Evolutionary conservation across 768 basidiomycete species (phyloP).

Genomic region (Pluteus cervinus): DNA sequence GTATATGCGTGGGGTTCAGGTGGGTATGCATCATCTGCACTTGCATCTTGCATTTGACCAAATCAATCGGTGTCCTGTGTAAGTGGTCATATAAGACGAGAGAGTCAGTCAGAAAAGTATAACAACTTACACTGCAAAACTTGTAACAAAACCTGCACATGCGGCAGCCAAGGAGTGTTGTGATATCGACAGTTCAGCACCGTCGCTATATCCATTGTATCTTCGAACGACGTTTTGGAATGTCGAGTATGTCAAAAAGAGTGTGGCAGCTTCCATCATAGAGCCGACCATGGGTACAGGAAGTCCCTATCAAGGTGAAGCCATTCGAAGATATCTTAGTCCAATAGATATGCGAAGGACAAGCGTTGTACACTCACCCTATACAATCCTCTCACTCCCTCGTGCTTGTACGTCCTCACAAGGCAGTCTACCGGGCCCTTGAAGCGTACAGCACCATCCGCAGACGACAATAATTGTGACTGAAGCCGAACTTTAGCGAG

Average conservation of each 20-base stretch:
- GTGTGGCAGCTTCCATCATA: constrained; percentile 84
- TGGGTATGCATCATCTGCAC: constrained; percentile 72
- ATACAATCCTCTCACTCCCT: constrained; percentile 83
- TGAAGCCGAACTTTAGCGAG: constrained; percentile 93
- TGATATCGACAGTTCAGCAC: constrained; percentile 44
- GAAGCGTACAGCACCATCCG: constrained; percentile 46
- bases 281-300: constrained; percentile 90
- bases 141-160: constrained; percentile 82
- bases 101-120: neutral
- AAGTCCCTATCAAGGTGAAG: constrained; percentile 54
- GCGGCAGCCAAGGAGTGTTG: constrained; percentile 79
- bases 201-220: too few species aligned
- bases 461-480: constrained; percentile 70
- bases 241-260: constrained; percentile 84
- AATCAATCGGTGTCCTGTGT: constrained; percentile 82
- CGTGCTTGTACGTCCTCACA: constrained; percentile 68
- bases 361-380: constrained; percentile 46
- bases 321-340: neutral
- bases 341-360: neutral
- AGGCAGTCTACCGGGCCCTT: constrained; percentile 87
- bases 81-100: constrained; percentile 4
- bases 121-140: constrained; percentile 73
- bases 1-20: constrained; percentile 14
- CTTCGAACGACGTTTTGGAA: constrained; percentile 56
- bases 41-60: constrained; percentile 98